These are phyloP conservation scores for Pilasporangium apinafurcum DNA, from an alignment of 352 stramenopile genomes.

Conservation along the genomic window DNA sequence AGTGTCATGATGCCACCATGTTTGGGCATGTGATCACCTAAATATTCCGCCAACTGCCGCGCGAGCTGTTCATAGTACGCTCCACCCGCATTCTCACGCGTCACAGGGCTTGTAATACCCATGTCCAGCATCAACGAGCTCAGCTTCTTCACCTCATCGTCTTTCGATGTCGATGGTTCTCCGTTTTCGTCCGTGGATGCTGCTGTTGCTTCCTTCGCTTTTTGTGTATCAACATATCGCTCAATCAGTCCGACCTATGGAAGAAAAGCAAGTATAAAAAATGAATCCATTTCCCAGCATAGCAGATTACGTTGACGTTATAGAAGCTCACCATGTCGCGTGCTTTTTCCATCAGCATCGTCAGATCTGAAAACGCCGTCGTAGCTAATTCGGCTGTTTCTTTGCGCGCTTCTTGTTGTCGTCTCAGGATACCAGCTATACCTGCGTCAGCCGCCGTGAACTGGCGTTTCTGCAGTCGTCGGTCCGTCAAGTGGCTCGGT, in stretches of 20 bases:
- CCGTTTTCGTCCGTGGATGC: conserved; percentile 7
- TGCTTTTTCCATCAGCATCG: conserved; percentile 87
- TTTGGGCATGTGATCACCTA: conserved; percentile 71
- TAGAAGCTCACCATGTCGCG: conserved; percentile 74
- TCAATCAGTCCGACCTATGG: conserved; percentile 76
- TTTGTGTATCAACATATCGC: conserved; percentile 84
- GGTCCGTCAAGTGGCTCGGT: conserved; percentile 63
- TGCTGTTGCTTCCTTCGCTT: conserved; percentile 21
- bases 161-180: conserved; percentile 8
- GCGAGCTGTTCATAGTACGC: conserved; percentile 90
- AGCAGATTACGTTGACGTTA: not conserved
- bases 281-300: not conserved
- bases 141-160: conserved; percentile 73
- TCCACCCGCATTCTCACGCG: conserved; percentile 81
- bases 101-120: conserved; percentile 91
- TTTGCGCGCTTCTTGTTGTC: conserved; percentile 74
- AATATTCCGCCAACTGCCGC: conserved; percentile 86
- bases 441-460: conserved; percentile 75
- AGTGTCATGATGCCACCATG: conserved; percentile 97
- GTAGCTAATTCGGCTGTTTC: conserved; percentile 71
- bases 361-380: conserved; percentile 87
- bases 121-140: conserved; percentile 89
- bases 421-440: conserved; percentile 75
- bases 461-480: conserved; percentile 66
- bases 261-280: not conserved